Evolutionary conservation across 306 rosid genomes (phyloP).

Genomic region (Quercus aquifolioides): DNA sequence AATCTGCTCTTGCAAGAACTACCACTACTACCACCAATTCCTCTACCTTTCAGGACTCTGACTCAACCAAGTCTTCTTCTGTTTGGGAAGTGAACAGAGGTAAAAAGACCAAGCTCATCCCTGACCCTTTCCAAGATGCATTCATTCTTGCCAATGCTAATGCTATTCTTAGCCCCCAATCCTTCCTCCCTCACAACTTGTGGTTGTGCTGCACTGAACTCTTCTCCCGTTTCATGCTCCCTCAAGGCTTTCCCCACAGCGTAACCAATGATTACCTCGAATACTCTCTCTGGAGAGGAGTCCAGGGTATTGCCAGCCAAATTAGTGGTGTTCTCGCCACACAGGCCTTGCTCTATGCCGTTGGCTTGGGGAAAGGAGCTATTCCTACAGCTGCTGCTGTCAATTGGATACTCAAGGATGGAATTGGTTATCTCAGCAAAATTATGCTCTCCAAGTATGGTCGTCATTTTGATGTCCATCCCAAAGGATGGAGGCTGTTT

Average conservation of each 20-base stretch:
- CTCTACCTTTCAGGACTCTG: neutral
- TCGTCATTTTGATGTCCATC: constrained; percentile 89
- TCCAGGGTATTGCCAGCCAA: constrained; percentile 92
- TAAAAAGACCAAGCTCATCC: constrained; percentile 52
- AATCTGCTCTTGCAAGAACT: too few species aligned
- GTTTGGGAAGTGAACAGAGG: constrained; percentile 83
- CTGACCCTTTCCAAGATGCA: constrained; percentile 45
- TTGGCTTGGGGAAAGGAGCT: constrained; percentile 75
- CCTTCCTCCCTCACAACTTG: constrained; percentile 23
- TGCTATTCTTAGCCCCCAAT: constrained; percentile 23
- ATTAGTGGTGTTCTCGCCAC: constrained; percentile 88
- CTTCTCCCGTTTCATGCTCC: constrained; percentile 67
- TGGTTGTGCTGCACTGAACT: constrained; percentile 48
- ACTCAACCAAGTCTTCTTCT: constrained; percentile 11
- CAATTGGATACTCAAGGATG: constrained; percentile 95
- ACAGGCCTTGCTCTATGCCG: constrained; percentile 87
- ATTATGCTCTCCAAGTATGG: constrained; percentile 84
- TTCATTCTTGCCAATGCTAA: constrained; percentile 29
- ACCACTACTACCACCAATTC: neutral
- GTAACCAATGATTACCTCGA: constrained; percentile 84
- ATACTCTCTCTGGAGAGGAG: constrained; percentile 92
- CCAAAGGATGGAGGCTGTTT: constrained; percentile 95
- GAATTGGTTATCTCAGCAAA: constrained; percentile 91
- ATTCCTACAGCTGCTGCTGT: constrained; percentile 87
- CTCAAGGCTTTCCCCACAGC: constrained; percentile 82